Conservation (phyloP, 1,139 yeast genomes). For the Trichomonascaceae sp. region DNA sequence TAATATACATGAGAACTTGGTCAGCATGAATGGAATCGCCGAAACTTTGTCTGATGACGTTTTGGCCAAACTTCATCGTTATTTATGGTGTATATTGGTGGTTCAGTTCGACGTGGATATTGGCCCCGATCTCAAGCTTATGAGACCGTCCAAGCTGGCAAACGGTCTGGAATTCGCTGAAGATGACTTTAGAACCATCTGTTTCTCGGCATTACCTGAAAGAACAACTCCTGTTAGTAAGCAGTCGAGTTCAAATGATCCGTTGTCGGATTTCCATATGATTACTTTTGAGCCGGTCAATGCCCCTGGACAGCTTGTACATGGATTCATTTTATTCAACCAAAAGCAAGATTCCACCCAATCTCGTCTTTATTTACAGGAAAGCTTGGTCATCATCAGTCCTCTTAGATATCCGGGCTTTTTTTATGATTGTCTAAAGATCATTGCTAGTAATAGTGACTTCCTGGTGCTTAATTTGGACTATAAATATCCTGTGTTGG, state of each 20-base stretch:
- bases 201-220: conserved; percentile 30
- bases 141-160: conserved; percentile 23
- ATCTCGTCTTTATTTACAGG: conserved; percentile 27
- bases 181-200: conserved; percentile 26
- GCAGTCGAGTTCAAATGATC: not conserved
- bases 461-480: conserved; percentile 17
- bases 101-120: conserved; percentile 33
- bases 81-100: conserved; percentile 29
- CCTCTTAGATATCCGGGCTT: conserved; percentile 23
- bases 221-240: conserved; percentile 14
- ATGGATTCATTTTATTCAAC: conserved; percentile 26
- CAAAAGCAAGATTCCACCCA: conserved; percentile 19
- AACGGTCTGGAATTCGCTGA: conserved; percentile 21
- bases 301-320: conserved; percentile 11
- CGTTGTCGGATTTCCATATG: conserved; percentile 8
- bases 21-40: conserved; percentile 18
- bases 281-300: conserved; percentile 12
- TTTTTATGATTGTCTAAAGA: conserved; percentile 23
- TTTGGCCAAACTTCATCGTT: conserved; percentile 14
- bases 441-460: conserved; percentile 14
- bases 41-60: conserved; percentile 11
- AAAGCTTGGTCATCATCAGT: conserved; percentile 27
- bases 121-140: conserved; percentile 32
- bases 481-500: conserved; percentile 25
- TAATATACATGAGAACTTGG: conserved; percentile 25